Percentiles rank a stretch among this genome's conserved stretches.
Conservation (phyloP, 1,284 basidiomycete species). For the Sanghuangporus sanghuang region DNA sequence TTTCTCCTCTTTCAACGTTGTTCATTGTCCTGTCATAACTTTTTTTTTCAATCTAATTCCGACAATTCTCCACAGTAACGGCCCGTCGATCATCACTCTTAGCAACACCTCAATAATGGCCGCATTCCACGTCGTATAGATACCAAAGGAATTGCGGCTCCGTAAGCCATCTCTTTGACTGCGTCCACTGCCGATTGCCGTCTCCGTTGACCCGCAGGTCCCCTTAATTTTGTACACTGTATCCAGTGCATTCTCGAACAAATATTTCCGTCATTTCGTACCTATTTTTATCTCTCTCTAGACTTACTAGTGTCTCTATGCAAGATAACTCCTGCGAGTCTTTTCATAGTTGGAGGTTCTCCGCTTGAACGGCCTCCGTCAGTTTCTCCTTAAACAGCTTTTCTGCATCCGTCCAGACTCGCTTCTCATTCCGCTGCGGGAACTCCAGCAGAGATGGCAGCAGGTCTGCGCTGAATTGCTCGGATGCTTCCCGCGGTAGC, state of each 20-base stretch:
- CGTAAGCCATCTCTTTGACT: not conserved
- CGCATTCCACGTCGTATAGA: not conserved
- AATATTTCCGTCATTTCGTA: not conserved
- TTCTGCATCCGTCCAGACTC: conserved; percentile 91
- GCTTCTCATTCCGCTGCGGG: conserved; percentile 58
- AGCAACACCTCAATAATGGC: conserved; percentile 1
- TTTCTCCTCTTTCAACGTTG: not conserved
- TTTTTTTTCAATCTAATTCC: not conserved
- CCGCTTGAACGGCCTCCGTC: conserved; percentile 49
- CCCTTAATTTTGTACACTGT: not conserved
- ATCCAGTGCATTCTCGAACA: not conserved
- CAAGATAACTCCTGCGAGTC: no score
- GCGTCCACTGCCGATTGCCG: not conserved
- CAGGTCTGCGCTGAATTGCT: conserved; percentile 91
- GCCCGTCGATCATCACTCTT: not conserved
- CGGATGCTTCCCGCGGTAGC: conserved; percentile 92
- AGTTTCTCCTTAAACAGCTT: conserved; percentile 81
- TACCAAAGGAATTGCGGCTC: not conserved
- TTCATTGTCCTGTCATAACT: not conserved
- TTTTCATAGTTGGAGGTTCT: conserved; percentile 18
- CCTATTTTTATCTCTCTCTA: not conserved
- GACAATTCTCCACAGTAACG: not conserved
- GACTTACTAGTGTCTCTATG: no score
- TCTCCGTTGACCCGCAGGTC: not conserved
- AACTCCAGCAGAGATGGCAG: conserved; percentile 83